Percentiles rank a stretch among this genome's conserved stretches.
Evolutionary conservation across 345 rosid genomes (phyloP).

Genomic region (Hypericum perforatum): DNA sequence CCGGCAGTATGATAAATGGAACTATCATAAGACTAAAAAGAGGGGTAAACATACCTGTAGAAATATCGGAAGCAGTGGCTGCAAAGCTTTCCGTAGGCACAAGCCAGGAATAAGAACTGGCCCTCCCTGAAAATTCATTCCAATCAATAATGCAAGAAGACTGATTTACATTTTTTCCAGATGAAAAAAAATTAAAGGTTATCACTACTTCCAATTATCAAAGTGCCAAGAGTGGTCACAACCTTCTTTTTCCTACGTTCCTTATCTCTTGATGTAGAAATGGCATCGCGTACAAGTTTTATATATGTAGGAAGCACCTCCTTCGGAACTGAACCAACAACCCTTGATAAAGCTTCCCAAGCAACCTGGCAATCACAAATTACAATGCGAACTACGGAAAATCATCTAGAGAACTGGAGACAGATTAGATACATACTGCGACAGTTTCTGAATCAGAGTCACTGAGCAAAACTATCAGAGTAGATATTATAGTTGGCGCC

Average conservation of each 20-base stretch:
- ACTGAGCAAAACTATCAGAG: conserved; percentile 79
- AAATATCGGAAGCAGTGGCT: conserved; percentile 87
- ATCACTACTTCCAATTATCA: background rate
- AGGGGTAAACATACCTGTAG: conserved; percentile 42
- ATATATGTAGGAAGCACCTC: conserved; percentile 84
- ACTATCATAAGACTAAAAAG: background rate
- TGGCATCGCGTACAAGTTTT: conserved; percentile 87
- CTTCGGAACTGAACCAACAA: conserved; percentile 83
- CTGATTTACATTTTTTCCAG: conserved; percentile 7
- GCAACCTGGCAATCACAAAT: conserved; percentile 43
- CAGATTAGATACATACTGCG: conserved; percentile 35
- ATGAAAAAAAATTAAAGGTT: background rate
- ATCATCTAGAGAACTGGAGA: conserved; percentile 1
- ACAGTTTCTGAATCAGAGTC: conserved; percentile 80
- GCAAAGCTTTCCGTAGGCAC: conserved; percentile 89
- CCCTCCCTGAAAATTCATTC: conserved; percentile 59
- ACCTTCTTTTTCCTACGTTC: conserved; percentile 90
- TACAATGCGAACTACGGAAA: conserved; percentile 16
- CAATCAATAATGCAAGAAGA: conserved; percentile 4
- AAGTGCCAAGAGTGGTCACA: conserved; percentile 4
- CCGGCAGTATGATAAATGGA: no score
- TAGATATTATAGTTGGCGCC: conserved; percentile 84
- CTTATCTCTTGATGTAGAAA: conserved; percentile 88
- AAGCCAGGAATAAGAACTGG: conserved; percentile 82
- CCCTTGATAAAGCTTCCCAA: conserved; percentile 91